Conservation (phyloP, 805 yeast genomes). For the Kazachstania viticola region DNA sequence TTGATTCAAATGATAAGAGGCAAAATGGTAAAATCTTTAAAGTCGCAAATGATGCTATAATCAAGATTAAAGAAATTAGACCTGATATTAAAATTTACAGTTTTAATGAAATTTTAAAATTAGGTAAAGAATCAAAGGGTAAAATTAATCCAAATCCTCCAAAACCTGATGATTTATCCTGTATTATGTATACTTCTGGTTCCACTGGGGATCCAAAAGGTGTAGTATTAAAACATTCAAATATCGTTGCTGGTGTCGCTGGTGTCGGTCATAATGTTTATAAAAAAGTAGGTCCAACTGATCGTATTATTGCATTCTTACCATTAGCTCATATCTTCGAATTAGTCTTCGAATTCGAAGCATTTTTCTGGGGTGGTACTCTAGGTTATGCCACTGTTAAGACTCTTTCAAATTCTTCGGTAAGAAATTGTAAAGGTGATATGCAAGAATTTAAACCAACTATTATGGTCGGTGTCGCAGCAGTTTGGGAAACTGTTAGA, state of each 20-base stretch:
- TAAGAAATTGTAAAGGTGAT: constrained; percentile 81
- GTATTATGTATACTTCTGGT: constrained; percentile 65
- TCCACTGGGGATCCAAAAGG: constrained; percentile 76
- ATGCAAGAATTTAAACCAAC: constrained; percentile 82
- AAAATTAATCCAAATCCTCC: constrained; percentile 34
- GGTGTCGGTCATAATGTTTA: constrained; percentile 64
- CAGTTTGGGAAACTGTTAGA: constrained; percentile 93
- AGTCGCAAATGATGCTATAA: constrained; percentile 44
- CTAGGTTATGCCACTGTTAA: constrained; percentile 88
- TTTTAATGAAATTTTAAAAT: constrained; percentile 48
- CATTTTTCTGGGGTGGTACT: constrained; percentile 80
- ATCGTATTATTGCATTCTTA: constrained; percentile 74
- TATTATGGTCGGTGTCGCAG: constrained; percentile 95
- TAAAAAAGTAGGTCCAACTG: constrained; percentile 42
- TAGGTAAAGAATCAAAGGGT: constrained; percentile 44
- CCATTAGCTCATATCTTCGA: constrained; percentile 97
- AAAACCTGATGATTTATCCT: constrained; percentile 38
- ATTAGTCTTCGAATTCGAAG: constrained; percentile 68
- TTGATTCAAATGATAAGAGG: constrained; percentile 51
- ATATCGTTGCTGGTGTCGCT: constrained; percentile 71
- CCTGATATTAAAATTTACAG: constrained; percentile 66
- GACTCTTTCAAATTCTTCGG: constrained; percentile 73
- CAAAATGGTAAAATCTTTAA: constrained; percentile 47
- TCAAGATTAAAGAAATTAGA: constrained; percentile 47
- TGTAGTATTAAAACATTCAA: constrained; percentile 50